Base-by-base conservation (phyloP, 169 alveolate genomes). In the Toxoplasma gondii region DNA sequence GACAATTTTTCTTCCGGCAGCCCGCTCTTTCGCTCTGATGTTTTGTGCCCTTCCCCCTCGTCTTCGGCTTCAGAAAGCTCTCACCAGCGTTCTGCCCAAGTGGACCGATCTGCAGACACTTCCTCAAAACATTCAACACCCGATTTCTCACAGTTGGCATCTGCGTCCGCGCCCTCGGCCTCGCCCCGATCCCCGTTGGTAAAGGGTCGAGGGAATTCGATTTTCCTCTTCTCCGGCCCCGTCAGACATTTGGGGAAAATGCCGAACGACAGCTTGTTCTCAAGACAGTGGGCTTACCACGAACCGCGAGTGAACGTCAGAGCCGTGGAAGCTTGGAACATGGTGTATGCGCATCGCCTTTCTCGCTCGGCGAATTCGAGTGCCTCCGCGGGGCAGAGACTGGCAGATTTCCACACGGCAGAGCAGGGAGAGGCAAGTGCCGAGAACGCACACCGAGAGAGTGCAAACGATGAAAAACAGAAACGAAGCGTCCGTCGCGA, bases 271-370 rank as follows among this genome's bases (percentile, higher is more conserved):
- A 24, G 58, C 31, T 53, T 49, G 39, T 80, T 91, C 64, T 22
- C 69, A 31, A 39, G 94, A n/a, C 94, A 91, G 91, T 91, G 94
- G 94, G 94, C 91, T 41, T 84, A 70, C 53, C 49, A 43, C 64
- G 70, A 80, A 39, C 86, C 88, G 1, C 17, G 53, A 22, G 53
- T 78, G 49, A 64, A 84, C 82, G 84, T 84, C 44, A 49, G 45
- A 1, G 58, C 86, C 17, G 24, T 53, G 9, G 94, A 74, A 31
- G 94, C 94, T 31, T 91, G 94, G 94, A 43, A 84, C 36, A 81
- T 19, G 38, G 94, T 80, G 83, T 91, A 91, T 82, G 29, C 49
- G 43, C 90, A 82, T 67, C 90, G 90, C 7, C 90, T 82, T 7
- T 78, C 87, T 78, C 87, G 87, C n/a, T 41, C 58, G 58, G 58